phyloP scores from a whole-genome alignment of 371 early-diverging fungal species.

The Mortierella sp. region DNA sequence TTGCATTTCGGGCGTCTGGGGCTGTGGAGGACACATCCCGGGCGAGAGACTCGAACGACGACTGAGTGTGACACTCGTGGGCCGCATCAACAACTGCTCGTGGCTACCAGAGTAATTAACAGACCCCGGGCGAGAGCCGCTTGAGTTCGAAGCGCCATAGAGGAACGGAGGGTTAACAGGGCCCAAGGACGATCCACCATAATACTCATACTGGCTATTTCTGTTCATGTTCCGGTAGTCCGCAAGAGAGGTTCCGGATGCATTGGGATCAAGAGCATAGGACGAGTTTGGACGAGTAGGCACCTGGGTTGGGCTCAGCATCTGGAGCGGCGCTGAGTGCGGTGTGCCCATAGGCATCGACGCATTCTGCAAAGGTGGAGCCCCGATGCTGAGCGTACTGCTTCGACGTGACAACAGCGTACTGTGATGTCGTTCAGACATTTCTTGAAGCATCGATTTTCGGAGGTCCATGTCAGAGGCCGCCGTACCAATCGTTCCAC shows the following conservation, averaged over 20 bases:
- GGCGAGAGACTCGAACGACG: conserved; percentile 36
- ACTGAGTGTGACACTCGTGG: conserved; percentile 5
- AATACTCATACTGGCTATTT: conserved; percentile 17
- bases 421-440: conserved; percentile 32
- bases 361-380: background rate
- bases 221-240: conserved; percentile 8
- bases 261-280: conserved; percentile 13
- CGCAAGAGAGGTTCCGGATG: background rate
- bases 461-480: conserved; percentile 12
- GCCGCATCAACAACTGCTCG: conserved; percentile 19
- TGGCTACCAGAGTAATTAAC: conserved; percentile 14
- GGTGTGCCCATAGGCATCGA: background rate
- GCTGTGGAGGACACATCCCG: conserved; percentile 4
- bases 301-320: conserved; percentile 9
- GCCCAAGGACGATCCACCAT: conserved; percentile 1
- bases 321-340: too few relatives aligned
- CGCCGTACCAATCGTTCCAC: background rate
- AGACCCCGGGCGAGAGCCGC: background rate
- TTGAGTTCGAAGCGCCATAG: conserved; percentile 4
- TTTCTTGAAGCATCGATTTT: conserved; percentile 17
- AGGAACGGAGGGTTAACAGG: background rate
- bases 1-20: background rate
- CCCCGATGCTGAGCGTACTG: conserved; percentile 24
- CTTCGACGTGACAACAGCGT: conserved; percentile 8
- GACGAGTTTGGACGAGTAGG: background rate